Evolutionary conservation across 2,329 filamentous ascomycete species (phyloP), one percentile per base, ranked within the genome.

Genomic region (Cladosporium sp.): DNA sequence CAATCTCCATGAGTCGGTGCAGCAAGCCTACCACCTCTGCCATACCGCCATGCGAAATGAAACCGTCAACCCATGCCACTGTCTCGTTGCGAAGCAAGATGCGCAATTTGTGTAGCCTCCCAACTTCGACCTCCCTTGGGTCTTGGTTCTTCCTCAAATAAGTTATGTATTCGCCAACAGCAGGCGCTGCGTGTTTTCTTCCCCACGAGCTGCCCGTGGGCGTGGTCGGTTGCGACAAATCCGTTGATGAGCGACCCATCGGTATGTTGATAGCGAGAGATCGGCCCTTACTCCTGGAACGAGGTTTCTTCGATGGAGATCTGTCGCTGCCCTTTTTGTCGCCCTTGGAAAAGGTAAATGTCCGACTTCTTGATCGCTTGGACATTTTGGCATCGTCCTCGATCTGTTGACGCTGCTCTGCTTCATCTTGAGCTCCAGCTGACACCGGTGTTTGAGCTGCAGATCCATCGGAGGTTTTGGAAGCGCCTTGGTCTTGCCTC

Each of bases 41-140:
- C 90, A 97, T 95, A 16, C 93, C 93, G 13, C 88, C 90, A 55
- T 91, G 84, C 35, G 83, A 78, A 59, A 97, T 88, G 66, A 97
- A 98, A 11, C 84, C 80, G 64, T 97, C 89, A 3, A 94, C 94
- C 93, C 93, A 98, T 11, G 86, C 82, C 5, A 98, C 89, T 0
- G 92, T 95, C 72, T 98, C 93, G 62, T 97, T 97, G 15, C 93
- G 83, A 47, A 98, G 77, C 46, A 97, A 72, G 16, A 96, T 78
- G 12, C 92, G 83, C 39, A 98, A 78, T 70, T 97, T 97, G 72
- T 97, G 93, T 30, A 98, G 72, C 66, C 93, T 92, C 38, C 91
- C 90, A n/a, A 97, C 88, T 67, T 97, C 92, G 8, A 96, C 85
- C 33, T 83, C 74, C 61, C 93, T 82, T 0, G 90, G 90, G 69